A percentile compares a stretch with the other conserved stretches of the same genome.
Conservation (phyloP, 2,329 filamentous ascomycete genomes). For the Nemania sp. region DNA sequence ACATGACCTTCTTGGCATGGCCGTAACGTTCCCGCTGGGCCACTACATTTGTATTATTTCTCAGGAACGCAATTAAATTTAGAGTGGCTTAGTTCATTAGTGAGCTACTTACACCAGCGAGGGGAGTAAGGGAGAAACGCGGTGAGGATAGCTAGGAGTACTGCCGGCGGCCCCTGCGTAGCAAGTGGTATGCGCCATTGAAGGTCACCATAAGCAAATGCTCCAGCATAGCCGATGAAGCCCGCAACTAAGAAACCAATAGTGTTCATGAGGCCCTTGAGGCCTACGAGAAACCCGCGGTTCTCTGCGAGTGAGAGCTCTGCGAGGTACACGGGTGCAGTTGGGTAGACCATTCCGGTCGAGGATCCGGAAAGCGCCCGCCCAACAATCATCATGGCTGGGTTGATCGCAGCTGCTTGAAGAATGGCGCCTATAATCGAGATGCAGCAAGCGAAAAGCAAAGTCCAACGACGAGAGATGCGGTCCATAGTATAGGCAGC, state of each 20-base stretch:
- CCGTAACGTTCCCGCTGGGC: conserved; percentile 44
- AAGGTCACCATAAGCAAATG: conserved; percentile 47
- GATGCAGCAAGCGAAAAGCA: conserved; percentile 26
- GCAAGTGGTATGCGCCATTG: conserved; percentile 54
- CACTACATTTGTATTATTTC: conserved; percentile 29
- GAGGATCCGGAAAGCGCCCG: conserved; percentile 45
- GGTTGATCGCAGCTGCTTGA: conserved; percentile 43
- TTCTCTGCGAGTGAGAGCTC: conserved; percentile 47
- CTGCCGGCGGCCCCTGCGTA: conserved; percentile 48
- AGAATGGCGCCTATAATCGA: conserved; percentile 47
- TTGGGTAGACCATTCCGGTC: conserved; percentile 44
- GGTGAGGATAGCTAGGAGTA: conserved; percentile 41
- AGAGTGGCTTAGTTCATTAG: background rate
- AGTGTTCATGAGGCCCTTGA: conserved; percentile 53
- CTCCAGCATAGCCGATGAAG: conserved; percentile 56
- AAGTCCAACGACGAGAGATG: conserved; percentile 25
- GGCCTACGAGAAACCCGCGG: conserved; percentile 48
- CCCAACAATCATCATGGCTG: conserved; percentile 49
- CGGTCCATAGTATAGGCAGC: conserved; percentile 30
- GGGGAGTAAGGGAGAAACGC: conserved; percentile 47
- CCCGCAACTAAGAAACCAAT: conserved; percentile 55
- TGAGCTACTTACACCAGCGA: conserved; percentile 42
- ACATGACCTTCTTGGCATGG: conserved; percentile 44
- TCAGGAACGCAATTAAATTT: background rate
- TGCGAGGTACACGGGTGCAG: conserved; percentile 46